Conservation (phyloP, 352 stramenopile genomes). For the Globisporangium alternatum region DNA sequence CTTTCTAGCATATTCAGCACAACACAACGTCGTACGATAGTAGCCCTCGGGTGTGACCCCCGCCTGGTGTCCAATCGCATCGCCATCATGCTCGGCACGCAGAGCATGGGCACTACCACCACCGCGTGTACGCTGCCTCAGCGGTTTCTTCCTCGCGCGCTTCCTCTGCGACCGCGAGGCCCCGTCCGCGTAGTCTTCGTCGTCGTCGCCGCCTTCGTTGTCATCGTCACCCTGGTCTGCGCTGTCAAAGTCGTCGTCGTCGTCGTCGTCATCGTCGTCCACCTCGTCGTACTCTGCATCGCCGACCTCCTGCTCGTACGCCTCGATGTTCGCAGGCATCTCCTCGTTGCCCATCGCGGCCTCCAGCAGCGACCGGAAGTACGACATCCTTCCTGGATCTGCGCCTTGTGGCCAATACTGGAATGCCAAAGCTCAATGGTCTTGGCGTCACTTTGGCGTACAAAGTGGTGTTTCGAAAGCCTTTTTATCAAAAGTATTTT, state of each 20-base stretch:
- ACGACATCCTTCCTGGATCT: constrained; percentile 48
- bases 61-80: not conserved
- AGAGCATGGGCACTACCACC: not conserved
- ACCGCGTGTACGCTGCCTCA: not conserved
- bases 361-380: constrained; percentile 81
- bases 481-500: not conserved
- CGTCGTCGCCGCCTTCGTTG: constrained; percentile 6
- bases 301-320: constrained; percentile 30
- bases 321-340: constrained; percentile 45
- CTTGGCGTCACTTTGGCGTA: not conserved
- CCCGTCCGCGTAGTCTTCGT: constrained; percentile 11
- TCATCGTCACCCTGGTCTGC: constrained; percentile 23
- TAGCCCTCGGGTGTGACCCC: not conserved
- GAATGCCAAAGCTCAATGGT: constrained; percentile 7
- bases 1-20: not conserved
- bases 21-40: constrained; percentile 10
- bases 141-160: constrained; percentile 2
- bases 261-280: constrained; percentile 9
- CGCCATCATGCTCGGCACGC: not conserved
- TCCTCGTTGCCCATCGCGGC: constrained; percentile 71
- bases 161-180: not conserved
- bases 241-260: constrained; percentile 5
- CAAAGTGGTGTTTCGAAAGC: not conserved
- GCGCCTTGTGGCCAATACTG: not conserved
- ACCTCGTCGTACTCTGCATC: constrained; percentile 26